These are phyloP conservation scores for Alternaria arborescens DNA, from an alignment of 2,329 filamentous ascomycete species.

Conservation along the genomic window DNA sequence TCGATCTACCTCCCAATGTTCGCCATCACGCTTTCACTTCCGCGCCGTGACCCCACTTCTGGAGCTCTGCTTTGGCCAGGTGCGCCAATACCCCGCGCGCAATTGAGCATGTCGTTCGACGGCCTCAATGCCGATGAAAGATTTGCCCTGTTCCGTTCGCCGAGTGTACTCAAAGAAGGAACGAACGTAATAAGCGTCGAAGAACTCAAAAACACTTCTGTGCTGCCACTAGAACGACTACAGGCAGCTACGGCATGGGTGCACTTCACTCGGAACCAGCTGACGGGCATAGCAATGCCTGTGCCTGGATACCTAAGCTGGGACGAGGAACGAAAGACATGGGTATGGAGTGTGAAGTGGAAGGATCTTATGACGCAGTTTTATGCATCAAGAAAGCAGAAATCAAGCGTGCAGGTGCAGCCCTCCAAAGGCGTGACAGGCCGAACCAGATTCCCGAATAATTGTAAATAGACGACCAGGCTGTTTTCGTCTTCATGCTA, in stretches of 20 bases:
- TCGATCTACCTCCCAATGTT: conserved; percentile 23
- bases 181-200: conserved; percentile 18
- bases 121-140: conserved; percentile 7
- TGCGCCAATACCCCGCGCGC: conserved; percentile 16
- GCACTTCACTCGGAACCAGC: conserved; percentile 16
- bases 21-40: conserved; percentile 26
- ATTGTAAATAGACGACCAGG: not conserved
- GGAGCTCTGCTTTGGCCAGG: conserved; percentile 23
- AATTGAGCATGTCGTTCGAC: conserved; percentile 21
- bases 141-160: conserved; percentile 20
- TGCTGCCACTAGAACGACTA: conserved; percentile 27
- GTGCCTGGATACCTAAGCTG: conserved; percentile 24
- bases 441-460: too few species aligned
- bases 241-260: conserved; percentile 28
- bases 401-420: too few species aligned
- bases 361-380: conserved; percentile 21
- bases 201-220: conserved; percentile 16
- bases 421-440: too few species aligned
- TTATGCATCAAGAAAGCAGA: too few species aligned
- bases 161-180: conserved; percentile 8
- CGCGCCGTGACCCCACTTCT: conserved; percentile 28
- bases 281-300: conserved; percentile 19
- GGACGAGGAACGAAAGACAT: conserved; percentile 26
- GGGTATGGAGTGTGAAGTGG: conserved; percentile 35
- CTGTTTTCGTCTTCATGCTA: too few species aligned